Conservation (phyloP, 805 yeast genomes). For the Gaillardinia entomophila region DNA sequence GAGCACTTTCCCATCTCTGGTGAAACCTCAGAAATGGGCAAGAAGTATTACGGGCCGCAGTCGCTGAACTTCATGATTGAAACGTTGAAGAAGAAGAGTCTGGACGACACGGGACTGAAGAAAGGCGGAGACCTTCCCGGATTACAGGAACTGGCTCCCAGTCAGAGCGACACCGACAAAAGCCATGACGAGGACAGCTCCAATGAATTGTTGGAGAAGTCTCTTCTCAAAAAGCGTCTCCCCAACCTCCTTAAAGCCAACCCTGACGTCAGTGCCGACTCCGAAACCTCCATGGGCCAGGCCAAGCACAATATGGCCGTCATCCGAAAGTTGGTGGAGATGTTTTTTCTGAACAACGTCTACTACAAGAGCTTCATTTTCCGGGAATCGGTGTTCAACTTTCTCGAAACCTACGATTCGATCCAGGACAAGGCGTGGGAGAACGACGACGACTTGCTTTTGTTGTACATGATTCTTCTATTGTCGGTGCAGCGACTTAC, state of each 20-base stretch:
- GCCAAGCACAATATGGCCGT: conserved; percentile 22
- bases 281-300: conserved; percentile 9
- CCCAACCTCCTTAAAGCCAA: conserved; percentile 20
- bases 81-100: conserved; percentile 12
- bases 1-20: conserved; percentile 19
- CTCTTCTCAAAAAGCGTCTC: conserved; percentile 24
- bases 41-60: conserved; percentile 47
- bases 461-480: conserved; percentile 40
- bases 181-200: background rate
- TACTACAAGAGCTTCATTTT: conserved; percentile 38
- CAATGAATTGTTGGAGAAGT: conserved; percentile 11
- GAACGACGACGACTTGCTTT: conserved; percentile 43
- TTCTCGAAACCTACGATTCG: conserved; percentile 28
- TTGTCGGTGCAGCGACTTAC: conserved; percentile 32
- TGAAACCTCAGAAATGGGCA: conserved; percentile 34
- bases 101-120: background rate
- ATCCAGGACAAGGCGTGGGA: conserved; percentile 37
- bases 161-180: conserved; percentile 1
- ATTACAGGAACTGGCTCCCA: background rate
- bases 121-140: too few relatives aligned
- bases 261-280: conserved; percentile 11
- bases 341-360: conserved; percentile 35
- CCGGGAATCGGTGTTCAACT: conserved; percentile 24
- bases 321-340: conserved; percentile 30
- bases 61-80: conserved; percentile 45